Conservation (phyloP, 1,284 basidiomycete species). For the Leccinum subspadiceum region DNA sequence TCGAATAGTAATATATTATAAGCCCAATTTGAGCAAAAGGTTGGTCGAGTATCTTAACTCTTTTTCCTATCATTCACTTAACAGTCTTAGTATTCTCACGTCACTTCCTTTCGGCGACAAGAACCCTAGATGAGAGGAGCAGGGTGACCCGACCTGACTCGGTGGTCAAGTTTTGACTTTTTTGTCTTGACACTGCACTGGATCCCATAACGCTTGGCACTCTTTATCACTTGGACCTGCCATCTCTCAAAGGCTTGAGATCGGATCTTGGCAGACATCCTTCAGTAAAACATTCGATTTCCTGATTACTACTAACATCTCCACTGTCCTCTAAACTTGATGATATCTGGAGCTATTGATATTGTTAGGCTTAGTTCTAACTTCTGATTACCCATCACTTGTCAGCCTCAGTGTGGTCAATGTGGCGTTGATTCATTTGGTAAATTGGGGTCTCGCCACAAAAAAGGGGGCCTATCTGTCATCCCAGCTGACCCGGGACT, state of each 20-base stretch:
- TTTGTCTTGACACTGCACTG: too few relatives aligned
- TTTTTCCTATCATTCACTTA: constrained; percentile 13
- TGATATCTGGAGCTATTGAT: constrained; percentile 43
- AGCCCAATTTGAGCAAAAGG: constrained; percentile 37
- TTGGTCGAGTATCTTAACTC: constrained; percentile 17
- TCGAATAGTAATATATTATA: too few relatives aligned
- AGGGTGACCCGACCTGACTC: constrained; percentile 50
- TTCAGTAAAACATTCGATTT: constrained; percentile 44
- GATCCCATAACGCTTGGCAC: constrained; percentile 42
- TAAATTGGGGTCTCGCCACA: too few relatives aligned
- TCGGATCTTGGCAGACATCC: constrained; percentile 47
- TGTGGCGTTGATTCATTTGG: too few relatives aligned
- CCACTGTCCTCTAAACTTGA: constrained; percentile 47
- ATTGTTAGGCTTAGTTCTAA: constrained; percentile 9
- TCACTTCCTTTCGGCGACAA: constrained; percentile 46
- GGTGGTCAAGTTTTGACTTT: too few relatives aligned
- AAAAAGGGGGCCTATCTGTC: too few relatives aligned
- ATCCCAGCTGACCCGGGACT: too few relatives aligned
- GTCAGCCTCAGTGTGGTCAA: too few relatives aligned
- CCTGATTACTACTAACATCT: constrained; percentile 44
- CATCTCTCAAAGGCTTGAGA: constrained; percentile 34
- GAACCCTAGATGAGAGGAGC: constrained; percentile 45
- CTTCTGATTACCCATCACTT: too few relatives aligned
- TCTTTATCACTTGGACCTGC: constrained; percentile 53
- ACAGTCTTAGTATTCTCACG: constrained; percentile 10